Evolutionary conservation across 352 stramenopile genomes (phyloP), one percentile per base, ranked within the genome.

Genomic region (Blastocystis sp.): DNA sequence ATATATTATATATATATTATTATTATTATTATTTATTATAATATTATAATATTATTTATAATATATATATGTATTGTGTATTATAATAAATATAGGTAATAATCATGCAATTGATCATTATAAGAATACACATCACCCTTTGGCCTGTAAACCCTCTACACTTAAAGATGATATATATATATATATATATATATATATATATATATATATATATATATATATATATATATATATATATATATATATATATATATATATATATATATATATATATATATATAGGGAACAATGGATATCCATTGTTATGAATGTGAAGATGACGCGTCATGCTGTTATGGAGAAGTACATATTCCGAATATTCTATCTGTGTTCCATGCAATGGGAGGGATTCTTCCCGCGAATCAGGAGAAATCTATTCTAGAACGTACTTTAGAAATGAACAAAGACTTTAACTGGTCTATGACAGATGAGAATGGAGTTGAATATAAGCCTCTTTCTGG

Each of bases 381-480:
- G 18, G 72, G 73, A 65, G 89, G 97, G 71, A 83, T 86, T 30
- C 81, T 91, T 56, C 70, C 98, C 25, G 75, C 82, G 73, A 96
- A 98, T 73, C 98, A 89, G 33, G 89, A 94, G 64, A 96, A 96
- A 76, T 93, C 86, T 10, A 93, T 96, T 70, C 79, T 84, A 35
- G 91, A 99, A 71, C 72, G 97, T 41, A 85, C 96, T 67, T 74
- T 93, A 1, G 87, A 94, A 46, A 71, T 95, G 10, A 97, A 98
- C 76, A 81, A 89, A 47, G 92, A 78, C 19, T 95, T 94, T 72
- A 88, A 93, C 66, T 96, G 96, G 73, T 83, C 92, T 65, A 80
- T 80, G 1, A 95, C 96, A 52, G 94, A 86, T n/a, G 90, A 96
- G 71, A 79, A 79, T 11, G 89, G 89, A 6, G 81, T 84, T 49